Conservation (phyloP, 2,329 filamentous ascomycete genomes). For the Penicillium griseofulvum region DNA sequence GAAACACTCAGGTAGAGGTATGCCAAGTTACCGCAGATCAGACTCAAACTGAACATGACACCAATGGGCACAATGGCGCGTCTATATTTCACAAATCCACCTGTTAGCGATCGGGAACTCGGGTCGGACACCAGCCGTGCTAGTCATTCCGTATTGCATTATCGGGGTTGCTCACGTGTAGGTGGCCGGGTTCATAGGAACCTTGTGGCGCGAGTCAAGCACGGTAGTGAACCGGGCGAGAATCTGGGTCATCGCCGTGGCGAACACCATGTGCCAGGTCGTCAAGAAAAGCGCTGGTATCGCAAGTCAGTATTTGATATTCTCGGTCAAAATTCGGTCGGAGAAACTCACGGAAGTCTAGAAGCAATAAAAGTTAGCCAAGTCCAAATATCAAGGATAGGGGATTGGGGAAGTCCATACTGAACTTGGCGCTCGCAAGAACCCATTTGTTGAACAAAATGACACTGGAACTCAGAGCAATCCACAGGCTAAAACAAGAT, state of each 20-base stretch:
- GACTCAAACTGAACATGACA: constrained; percentile 89
- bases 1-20: constrained; percentile 94
- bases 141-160: neutral
- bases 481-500: constrained; percentile 68
- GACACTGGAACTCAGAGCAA: constrained; percentile 82
- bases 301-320: constrained; percentile 1
- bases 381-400: neutral
- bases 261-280: constrained; percentile 91
- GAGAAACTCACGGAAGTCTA: constrained; percentile 47
- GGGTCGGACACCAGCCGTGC: neutral
- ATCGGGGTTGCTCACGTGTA: constrained; percentile 56
- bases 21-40: constrained; percentile 95
- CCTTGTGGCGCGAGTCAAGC: constrained; percentile 88
- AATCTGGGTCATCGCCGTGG: constrained; percentile 87
- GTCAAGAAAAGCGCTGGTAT: constrained; percentile 64
- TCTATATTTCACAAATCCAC: constrained; percentile 12
- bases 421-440: constrained; percentile 76
- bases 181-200: constrained; percentile 91
- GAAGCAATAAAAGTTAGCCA: constrained; percentile 10
- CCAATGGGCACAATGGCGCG: constrained; percentile 93
- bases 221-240: constrained; percentile 83
- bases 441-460: constrained; percentile 99
- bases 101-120: neutral
- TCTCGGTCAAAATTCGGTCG: neutral
- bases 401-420: constrained; percentile 49